phyloP scores from a whole-genome alignment of 805 yeast genomes.

The Torulaspora quercuum region DNA sequence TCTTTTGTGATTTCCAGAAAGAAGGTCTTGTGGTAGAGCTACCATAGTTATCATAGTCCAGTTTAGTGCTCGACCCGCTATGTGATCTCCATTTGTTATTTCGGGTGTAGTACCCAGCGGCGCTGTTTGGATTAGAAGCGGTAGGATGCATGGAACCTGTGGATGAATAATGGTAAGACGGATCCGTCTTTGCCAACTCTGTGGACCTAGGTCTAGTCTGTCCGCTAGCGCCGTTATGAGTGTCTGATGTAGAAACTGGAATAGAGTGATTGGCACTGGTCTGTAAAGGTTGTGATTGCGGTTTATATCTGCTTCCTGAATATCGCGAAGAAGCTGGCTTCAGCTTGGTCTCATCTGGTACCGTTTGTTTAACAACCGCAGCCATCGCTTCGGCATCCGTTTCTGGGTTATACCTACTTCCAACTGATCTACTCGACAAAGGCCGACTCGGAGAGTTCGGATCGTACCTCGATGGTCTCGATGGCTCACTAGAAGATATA shows the following conservation, averaged over 20 bases:
- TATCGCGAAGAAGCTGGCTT: conserved; percentile 15
- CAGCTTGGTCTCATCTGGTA: not conserved
- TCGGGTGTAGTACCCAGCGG: conserved; percentile 20
- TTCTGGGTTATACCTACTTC: conserved; percentile 32
- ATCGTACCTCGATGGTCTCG: conserved; percentile 31
- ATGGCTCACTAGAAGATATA: conserved; percentile 3
- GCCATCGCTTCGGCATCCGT: conserved; percentile 8
- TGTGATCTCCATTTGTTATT: conserved; percentile 26
- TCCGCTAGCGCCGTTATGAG: conserved; percentile 5
- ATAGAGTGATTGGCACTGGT: no score
- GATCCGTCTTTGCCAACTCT: conserved; percentile 11
- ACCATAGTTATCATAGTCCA: conserved; percentile 9
- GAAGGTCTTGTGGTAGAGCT: conserved; percentile 10
- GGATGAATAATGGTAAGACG: conserved; percentile 3
- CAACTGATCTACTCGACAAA: conserved; percentile 14
- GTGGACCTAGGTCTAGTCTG: conserved; percentile 25
- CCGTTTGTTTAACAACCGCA: conserved; percentile 1
- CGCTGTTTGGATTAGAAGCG: conserved; percentile 11
- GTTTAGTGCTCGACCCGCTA: conserved; percentile 10
- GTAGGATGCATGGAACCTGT: conserved; percentile 3
- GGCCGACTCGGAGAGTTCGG: conserved; percentile 26
- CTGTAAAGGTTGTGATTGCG: conserved; percentile 17
- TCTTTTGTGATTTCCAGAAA: conserved; percentile 18
- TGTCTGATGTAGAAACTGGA: conserved; percentile 1
- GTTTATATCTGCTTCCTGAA: conserved; percentile 29